Conservation (phyloP, 2,329 filamentous ascomycete species). For the Exophiala oligosperma region DNA sequence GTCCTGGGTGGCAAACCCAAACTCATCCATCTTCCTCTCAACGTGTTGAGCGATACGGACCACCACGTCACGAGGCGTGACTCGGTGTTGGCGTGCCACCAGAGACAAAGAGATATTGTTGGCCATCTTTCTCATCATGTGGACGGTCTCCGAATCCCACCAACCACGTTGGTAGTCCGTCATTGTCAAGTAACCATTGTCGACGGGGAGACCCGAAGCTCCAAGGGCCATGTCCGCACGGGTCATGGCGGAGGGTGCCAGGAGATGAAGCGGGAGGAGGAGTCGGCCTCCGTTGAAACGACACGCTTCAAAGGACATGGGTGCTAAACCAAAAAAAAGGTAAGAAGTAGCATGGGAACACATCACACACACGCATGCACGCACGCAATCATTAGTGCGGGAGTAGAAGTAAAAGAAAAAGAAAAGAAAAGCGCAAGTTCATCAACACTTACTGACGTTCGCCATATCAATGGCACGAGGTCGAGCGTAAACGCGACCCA, state of each 20-base stretch:
- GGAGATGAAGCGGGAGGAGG: neutral
- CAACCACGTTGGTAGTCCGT: neutral
- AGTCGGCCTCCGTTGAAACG: neutral
- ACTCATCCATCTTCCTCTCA: neutral
- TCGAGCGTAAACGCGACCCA: neutral
- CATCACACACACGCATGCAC: no score
- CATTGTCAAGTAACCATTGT: neutral
- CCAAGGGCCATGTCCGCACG: neutral
- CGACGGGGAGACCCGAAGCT: neutral
- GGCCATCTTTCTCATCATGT: neutral
- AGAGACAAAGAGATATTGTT: neutral
- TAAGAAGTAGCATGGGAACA: no score
- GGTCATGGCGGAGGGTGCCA: neutral
- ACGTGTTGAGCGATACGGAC: neutral
- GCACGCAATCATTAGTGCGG: no score
- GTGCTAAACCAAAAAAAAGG: neutral
- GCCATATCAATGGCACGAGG: neutral
- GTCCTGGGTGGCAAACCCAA: neutral
- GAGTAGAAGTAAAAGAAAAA: no score
- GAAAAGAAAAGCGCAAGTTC: no score
- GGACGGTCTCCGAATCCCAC: neutral
- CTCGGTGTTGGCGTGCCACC: neutral
- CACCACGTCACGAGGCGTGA: neutral
- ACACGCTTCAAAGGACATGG: conserved; percentile 2
- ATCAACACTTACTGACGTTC: neutral